Base-by-base conservation (phyloP, 2,329 filamentous ascomycete genomes). In the Fusarium buxicola region DNA sequence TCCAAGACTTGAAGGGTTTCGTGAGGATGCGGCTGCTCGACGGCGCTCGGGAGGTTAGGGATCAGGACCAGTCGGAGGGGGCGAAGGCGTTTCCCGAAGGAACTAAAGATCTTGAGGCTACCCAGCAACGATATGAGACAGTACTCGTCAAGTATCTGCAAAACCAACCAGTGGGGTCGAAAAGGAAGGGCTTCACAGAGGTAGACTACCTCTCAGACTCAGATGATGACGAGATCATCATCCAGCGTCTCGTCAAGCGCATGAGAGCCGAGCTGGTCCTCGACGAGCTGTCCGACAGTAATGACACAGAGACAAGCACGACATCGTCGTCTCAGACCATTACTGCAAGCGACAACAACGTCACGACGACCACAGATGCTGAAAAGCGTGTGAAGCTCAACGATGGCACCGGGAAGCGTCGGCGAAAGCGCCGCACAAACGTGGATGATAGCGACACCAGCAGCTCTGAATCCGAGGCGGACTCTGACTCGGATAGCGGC, bases 1-100 rank as follows among this genome's bases (percentile, higher is more conserved):
- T 97, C 64, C 81, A 85, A 55, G 92, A 92, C 46, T 78, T 97
- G 53, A 89, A 94, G 78, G 91, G 93, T 32, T 86, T 85, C 60
- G 88, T 88, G 7, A 87, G 92, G 51, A 85, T 87, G 53, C 83
- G 92, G 52, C 78, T 97, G 60, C 82, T 83, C 34, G 83, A 92
- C 69, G 81, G 85, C 52, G 92, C 92, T 21, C 80, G 86, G 57
- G 84, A 88, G 47, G 77, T 89, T 45, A 82, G 88, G 65, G 79
- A 82, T 51, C 81, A 82, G 66, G 83, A 89, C 68, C 81, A 84
- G 71, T 80, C 84, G 49, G 76, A 79, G 39, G 81, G 81, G 24
- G 69, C 73, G 21, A 75, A 74, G 27, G 83, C 72, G 6, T 87
- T 87, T 70, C 76, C 83, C 8, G 78, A 80, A 34, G 77, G 81